Evolutionary conservation across 2,329 filamentous ascomycete species (phyloP), one percentile per base, ranked within the genome.

Genomic region (Pseudogymnoascus sp.): DNA sequence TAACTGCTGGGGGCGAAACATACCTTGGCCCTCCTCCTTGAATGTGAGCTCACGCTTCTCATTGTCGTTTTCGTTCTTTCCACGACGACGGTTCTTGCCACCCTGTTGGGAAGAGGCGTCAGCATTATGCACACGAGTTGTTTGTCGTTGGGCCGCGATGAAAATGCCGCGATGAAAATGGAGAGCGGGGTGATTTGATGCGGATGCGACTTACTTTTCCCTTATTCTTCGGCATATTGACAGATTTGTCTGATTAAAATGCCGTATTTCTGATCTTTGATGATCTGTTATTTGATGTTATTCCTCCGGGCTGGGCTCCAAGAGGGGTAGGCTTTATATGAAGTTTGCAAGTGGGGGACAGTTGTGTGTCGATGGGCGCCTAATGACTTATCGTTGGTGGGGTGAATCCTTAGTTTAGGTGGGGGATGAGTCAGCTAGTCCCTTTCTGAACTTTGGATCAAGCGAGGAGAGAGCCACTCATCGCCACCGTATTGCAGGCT

Each of bases 41-140:
- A 97, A 97, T 74, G 91, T 93, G 73, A 97, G 84, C 78, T 97
- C 93, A 78, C 93, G 92, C 84, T 97, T 97, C 82, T 97, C 92
- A 76, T 97, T 96, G 83, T 97, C 94, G 80, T 94, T 95, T 81
- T 96, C 91, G 85, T 96, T 96, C 89, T 97, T 97, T 80, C 93
- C 93, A 81, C 94, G 87, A 86, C 93, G 89, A 79, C 93, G 84
- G 81, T 97, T 97, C 85, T 97, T 97, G 81, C 93, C 93, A 78
- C 93, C 93, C 91, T 94, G 72, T 74, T 52, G 66, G 71, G 63
- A 73, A 69, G 21, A 52, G 63, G 58, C 41, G 58, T 35, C 35
- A 59, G 31, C 12, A 61, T 5, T 43, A 63, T 67, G 59, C 61
- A 52, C 58, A 60, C 58, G 58, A 43, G 58, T 60, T 41, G 58